A percentile compares a stretch with the other conserved stretches of the same genome.
Conservation (phyloP, 1,139 yeast species). For the Chernovozyma sophiae-reginae region DNA sequence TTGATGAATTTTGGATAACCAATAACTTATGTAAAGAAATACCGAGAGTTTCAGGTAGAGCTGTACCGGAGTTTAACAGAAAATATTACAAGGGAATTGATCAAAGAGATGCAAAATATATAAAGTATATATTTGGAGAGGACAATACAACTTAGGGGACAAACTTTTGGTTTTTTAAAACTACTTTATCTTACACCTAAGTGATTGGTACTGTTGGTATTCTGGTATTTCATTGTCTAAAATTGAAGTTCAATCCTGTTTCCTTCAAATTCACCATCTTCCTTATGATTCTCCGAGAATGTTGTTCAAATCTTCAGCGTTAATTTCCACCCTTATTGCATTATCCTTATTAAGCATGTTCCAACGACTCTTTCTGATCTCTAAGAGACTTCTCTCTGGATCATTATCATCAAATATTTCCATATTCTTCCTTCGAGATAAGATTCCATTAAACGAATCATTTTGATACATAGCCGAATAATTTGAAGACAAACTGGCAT, state of each 20-base stretch:
- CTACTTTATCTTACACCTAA: neutral
- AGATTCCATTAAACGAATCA: constrained; percentile 22
- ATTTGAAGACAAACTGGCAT: constrained; percentile 29
- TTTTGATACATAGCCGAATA: constrained; percentile 32
- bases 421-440: constrained; percentile 13
- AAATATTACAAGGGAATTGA: constrained; percentile 21
- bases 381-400: constrained; percentile 28
- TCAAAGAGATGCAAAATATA: constrained; percentile 21
- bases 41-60: constrained; percentile 8
- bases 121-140: constrained; percentile 16
- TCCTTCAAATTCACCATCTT: no score
- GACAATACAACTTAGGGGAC: neutral
- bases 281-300: constrained; percentile 14
- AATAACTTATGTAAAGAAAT: constrained; percentile 9
- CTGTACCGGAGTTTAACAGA: constrained; percentile 11
- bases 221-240: no score
- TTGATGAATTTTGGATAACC: constrained; percentile 14
- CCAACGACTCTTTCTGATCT: constrained; percentile 22
- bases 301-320: constrained; percentile 34
- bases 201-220: no score
- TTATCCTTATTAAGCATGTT: constrained; percentile 16
- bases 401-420: constrained; percentile 20
- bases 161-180: constrained; percentile 1
- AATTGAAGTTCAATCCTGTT: no score
- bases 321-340: constrained; percentile 29